Base-by-base conservation (phyloP, 1,139 yeast species). In the Candida labiduridarum region DNA sequence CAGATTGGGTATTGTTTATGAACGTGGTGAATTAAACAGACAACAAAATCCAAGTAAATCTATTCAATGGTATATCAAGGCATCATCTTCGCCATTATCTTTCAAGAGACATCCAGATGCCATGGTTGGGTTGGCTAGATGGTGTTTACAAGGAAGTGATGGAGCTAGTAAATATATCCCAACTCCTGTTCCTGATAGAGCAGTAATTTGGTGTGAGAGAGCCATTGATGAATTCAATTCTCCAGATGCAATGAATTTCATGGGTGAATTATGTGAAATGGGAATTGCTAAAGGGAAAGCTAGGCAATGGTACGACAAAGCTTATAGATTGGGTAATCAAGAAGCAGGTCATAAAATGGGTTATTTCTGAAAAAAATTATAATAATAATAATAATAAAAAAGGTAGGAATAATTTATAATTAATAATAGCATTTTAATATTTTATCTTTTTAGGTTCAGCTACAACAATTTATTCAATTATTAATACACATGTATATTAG, bases 41-140 rank as follows among this genome's bases (percentile, higher is more conserved):
- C 74, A 76, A 5, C 73, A 80, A 18, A 89, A 89, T 61, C 82
- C 96, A 14, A 78, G 78, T 58, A 84, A 87, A 61, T 86, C 96
- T 4, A 83, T 94, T 51, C 94, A 91, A 46, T 94, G 98, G 97
- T 94, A 89, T 68, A 77, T 87, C 51, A 82, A 85, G 58, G 94
- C 96, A 1, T 91, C 96, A 0, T 78, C 71, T 14, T 72, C 78
- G n/a, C 76, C 78, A 14, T 62, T 75, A 39, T 64, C 69, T 25
- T 73, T 79, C 56, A 78, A 77, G 49, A 88, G 92, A 43, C 94
- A 90, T 61, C 85, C 95, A 0, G 89, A 89, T 61, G 94, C 96
- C 7, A 92, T 92, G 78, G 74, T 92, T 62, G 96, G 97, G 0
- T 75, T 94, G 51, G 83, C 91, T 53, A 92, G 97, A 44, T 94